A percentile compares a stretch with the other conserved stretches of the same genome.
phyloP scores from a whole-genome alignment of 495 filamentous ascomycete genomes.

The Aspergillus saccharolyticus region DNA sequence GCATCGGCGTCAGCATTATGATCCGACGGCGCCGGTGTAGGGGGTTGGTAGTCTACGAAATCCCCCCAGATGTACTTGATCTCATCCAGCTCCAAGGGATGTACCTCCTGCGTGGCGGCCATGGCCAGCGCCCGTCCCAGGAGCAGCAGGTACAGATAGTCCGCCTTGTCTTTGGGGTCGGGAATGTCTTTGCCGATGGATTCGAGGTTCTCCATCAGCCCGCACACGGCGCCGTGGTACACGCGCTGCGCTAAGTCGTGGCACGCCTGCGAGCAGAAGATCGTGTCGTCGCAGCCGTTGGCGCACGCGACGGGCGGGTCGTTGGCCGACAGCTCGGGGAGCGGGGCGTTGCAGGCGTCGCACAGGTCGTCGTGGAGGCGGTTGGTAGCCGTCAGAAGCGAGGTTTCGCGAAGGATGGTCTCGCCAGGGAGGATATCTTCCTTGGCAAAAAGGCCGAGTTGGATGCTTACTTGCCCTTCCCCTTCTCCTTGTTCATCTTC shows the following conservation, averaged over 20 bases:
- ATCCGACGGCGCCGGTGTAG: constrained; percentile 5
- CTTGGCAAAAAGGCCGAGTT: constrained; percentile 86
- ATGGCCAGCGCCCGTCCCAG: constrained; percentile 78
- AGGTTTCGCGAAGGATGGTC: constrained; percentile 71
- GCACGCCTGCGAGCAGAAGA: constrained; percentile 80
- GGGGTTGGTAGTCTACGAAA: constrained; percentile 42
- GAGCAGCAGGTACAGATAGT: constrained; percentile 74
- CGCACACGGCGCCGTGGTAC: constrained; percentile 87
- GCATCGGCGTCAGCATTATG: constrained; percentile 3
- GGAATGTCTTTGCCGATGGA: constrained; percentile 74
- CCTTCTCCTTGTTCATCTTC: constrained; percentile 22
- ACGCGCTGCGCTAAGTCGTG: constrained; percentile 60
- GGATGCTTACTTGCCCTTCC: constrained; percentile 44
- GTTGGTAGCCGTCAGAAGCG: constrained; percentile 77
- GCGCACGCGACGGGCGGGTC: constrained; percentile 53
- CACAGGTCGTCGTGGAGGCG: constrained; percentile 74
- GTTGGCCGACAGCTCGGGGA: constrained; percentile 55
- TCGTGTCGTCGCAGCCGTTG: constrained; percentile 68
- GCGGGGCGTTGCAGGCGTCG: constrained; percentile 73
- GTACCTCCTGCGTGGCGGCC: constrained; percentile 71
- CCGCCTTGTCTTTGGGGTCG: constrained; percentile 60
- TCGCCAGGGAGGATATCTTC: constrained; percentile 73
- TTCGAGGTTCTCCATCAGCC: constrained; percentile 66
- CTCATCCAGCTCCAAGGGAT: constrained; percentile 78
- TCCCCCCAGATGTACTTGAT: constrained; percentile 96